A percentile compares a stretch with the other conserved stretches of the same genome.
phyloP scores from a whole-genome alignment of 176 grass and related monocot genomes.

The sorghum (Sorghum bicolor) region DNA sequence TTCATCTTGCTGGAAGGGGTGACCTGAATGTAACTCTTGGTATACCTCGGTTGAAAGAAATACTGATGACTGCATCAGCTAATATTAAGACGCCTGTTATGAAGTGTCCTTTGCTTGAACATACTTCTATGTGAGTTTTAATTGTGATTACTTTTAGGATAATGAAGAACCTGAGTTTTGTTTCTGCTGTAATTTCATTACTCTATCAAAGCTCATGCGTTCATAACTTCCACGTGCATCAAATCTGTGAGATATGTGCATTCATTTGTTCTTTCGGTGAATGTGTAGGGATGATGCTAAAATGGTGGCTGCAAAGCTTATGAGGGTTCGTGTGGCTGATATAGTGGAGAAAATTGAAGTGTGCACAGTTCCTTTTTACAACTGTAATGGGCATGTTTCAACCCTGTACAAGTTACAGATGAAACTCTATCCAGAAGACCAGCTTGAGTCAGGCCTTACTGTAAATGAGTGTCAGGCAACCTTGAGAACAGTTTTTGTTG shows the following conservation, averaged over 20 bases:
- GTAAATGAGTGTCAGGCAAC: conserved; percentile 45
- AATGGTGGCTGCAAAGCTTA: conserved; percentile 49
- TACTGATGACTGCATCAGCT: conserved; percentile 83
- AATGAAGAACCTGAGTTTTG: neutral
- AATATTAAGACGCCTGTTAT: conserved; percentile 71
- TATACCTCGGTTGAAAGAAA: conserved; percentile 84
- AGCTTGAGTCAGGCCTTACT: conserved; percentile 47
- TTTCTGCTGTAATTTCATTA: neutral
- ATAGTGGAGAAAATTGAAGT: conserved; percentile 78
- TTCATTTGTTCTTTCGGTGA: conserved; percentile 1
- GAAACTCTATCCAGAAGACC: conserved; percentile 59
- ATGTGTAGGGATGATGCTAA: conserved; percentile 41
- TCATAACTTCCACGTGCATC: neutral
- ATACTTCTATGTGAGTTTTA: conserved; percentile 35
- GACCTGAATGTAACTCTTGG: conserved; percentile 97
- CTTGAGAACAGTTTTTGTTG: conserved; percentile 65
- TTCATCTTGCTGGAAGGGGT: conserved; percentile 89
- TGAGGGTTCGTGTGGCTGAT: conserved; percentile 60
- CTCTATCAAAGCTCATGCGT: neutral
- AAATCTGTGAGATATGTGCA: neutral
- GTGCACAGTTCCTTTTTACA: conserved; percentile 70
- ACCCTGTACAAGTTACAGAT: conserved; percentile 77
- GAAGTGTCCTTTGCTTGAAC: conserved; percentile 46
- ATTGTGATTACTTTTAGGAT: conserved; percentile 16
- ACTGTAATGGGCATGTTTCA: conserved; percentile 54